Conservation (phyloP, 139 green algal species). For the Micromonas commoda region DNA sequence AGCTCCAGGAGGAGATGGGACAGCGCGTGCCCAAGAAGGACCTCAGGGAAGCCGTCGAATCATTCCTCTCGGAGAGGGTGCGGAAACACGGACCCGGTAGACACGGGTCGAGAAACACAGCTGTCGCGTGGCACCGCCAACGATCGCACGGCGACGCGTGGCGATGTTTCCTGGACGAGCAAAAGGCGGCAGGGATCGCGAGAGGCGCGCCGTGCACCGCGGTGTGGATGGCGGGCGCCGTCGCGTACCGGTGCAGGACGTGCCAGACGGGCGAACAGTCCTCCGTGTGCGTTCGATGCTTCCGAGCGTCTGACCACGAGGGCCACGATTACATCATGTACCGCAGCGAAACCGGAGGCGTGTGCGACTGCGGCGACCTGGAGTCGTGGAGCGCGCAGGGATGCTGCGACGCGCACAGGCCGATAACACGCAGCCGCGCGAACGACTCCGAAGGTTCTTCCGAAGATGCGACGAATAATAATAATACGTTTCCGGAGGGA, state of each 20-base stretch:
- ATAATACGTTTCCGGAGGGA: too few relatives aligned
- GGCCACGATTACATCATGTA: conserved; percentile 51
- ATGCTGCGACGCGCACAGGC: conserved; percentile 18
- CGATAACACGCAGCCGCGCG: not conserved
- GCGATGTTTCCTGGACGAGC: too few relatives aligned
- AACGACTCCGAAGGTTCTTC: not conserved
- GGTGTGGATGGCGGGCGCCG: conserved; percentile 20
- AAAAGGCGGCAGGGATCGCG: too few relatives aligned
- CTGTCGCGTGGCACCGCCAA: too few relatives aligned
- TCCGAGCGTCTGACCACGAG: conserved; percentile 50
- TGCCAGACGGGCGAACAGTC: conserved; percentile 46
- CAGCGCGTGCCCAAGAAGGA: not conserved
- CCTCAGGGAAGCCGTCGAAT: not conserved
- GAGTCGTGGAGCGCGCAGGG: conserved; percentile 43
- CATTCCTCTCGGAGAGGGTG: not conserved
- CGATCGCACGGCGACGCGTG: too few relatives aligned
- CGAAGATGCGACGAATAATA: too few relatives aligned
- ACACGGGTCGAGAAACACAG: too few relatives aligned
- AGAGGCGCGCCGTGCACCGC: not conserved
- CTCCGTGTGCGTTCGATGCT: conserved; percentile 56
- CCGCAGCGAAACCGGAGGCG: conserved; percentile 46
- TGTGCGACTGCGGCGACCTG: conserved; percentile 64
- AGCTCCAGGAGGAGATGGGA: not conserved
- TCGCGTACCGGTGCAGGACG: conserved; percentile 46
- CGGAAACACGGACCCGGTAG: too few relatives aligned